A percentile compares a stretch with the other conserved stretches of the same genome.
Conservation (phyloP, 106 monocot genomes). For the Narthecium ossifragum region DNA sequence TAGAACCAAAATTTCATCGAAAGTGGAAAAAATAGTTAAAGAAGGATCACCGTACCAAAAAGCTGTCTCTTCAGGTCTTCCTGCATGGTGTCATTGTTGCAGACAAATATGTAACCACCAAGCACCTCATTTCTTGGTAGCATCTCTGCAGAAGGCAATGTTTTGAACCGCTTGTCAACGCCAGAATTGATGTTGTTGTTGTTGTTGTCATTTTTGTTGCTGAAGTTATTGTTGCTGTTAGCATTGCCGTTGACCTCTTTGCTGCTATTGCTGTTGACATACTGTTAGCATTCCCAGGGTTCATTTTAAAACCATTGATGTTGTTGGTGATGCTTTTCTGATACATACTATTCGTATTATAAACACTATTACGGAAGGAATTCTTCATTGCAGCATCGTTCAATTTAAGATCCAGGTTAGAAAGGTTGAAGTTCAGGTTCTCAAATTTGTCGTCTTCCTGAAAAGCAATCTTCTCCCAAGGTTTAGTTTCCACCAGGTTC, state of each 20-base stretch:
- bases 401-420: constrained; percentile 69
- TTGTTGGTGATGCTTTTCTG: constrained; percentile 29
- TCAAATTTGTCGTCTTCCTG: constrained; percentile 59
- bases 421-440: constrained; percentile 36
- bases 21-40: not conserved
- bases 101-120: constrained; percentile 89
- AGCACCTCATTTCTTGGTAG: constrained; percentile 76
- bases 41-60: constrained; percentile 50
- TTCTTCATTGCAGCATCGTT: constrained; percentile 53
- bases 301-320: constrained; percentile 57
- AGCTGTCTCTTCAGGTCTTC: constrained; percentile 85
- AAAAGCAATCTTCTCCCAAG: constrained; percentile 60
- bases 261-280: constrained; percentile 22
- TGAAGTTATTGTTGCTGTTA: constrained; percentile 11
- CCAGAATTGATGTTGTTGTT: constrained; percentile 27
- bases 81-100: constrained; percentile 90
- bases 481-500: constrained; percentile 25
- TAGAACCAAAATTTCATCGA: no score
- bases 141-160: constrained; percentile 75
- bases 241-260: constrained; percentile 10
- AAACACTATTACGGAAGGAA: constrained; percentile 22
- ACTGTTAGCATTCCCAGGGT: constrained; percentile 24
- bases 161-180: constrained; percentile 73
- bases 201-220: constrained; percentile 14
- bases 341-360: constrained; percentile 43